phyloP scores from a whole-genome alignment of 2,329 filamentous ascomycete species.

The Raffaelea arxii region DNA sequence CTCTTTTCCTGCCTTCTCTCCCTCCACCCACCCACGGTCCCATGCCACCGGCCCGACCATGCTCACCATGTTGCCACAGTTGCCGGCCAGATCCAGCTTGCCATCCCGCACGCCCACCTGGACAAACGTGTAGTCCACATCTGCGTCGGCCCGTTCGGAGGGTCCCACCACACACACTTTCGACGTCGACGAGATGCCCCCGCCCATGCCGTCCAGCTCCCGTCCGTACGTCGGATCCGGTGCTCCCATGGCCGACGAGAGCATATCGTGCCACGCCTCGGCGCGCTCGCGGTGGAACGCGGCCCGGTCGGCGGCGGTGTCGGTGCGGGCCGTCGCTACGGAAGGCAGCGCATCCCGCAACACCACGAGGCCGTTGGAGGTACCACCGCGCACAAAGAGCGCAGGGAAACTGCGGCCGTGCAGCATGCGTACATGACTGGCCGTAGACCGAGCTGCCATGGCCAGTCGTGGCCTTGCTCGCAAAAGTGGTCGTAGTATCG shows the following conservation, averaged over 20 bases:
- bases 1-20: slow-evolving; percentile 20
- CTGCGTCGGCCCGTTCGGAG: slow-evolving; percentile 35
- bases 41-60: slow-evolving; percentile 55
- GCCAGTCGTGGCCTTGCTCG: no score
- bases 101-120: slow-evolving; percentile 54
- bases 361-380: slow-evolving; percentile 20
- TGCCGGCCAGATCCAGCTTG: slow-evolving; percentile 55
- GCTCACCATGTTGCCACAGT: slow-evolving; percentile 67
- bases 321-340: neutral
- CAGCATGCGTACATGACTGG: neutral
- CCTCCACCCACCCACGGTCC: neutral
- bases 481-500: no score
- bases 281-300: slow-evolving; percentile 1
- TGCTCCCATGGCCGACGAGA: slow-evolving; percentile 44
- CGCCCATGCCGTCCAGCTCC: slow-evolving; percentile 64
- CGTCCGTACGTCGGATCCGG: slow-evolving; percentile 54
- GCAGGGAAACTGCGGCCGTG: slow-evolving; percentile 15
- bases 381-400: slow-evolving; percentile 21
- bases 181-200: slow-evolving; percentile 57
- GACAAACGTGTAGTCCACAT: slow-evolving; percentile 64
- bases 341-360: slow-evolving; percentile 13
- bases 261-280: slow-evolving; percentile 14
- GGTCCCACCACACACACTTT: slow-evolving; percentile 60
- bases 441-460: no score
- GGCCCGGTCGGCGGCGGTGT: neutral